Evolutionary conservation across 768 basidiomycete species (phyloP), one percentile per base, ranked within the genome.

Genomic region (Lentinula raphanica): DNA sequence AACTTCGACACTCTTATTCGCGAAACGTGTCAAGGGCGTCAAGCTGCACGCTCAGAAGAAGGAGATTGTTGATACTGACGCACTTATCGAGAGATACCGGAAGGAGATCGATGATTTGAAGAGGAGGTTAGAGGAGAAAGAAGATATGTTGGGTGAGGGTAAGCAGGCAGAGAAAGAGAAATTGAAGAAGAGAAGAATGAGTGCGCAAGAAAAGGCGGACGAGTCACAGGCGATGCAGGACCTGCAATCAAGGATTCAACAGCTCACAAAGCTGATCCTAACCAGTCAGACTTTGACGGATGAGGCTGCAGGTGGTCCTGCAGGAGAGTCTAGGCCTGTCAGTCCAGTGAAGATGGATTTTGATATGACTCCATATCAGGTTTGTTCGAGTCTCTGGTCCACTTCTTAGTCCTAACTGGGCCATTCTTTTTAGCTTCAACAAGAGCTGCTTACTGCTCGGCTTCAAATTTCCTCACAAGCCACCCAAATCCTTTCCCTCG

Each of bases 61-160:
- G 70, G 94, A 97, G 69, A 78, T 98, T 11, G 85, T 97, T 3
- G 93, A 97, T 64, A 94, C 92, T 0, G 92, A 94, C 60, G 95
- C 94, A 0, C 79, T 97, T 39, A 90, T 99, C 61, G 92, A 96
- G 74, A 82, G 93, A 51, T 98, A 98, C 69, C 84, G 92, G 63
- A 91, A 90, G 65, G 94, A 98, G 73, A 96, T 99, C 56, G 94
- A 95, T 49, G 88, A 90, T 40, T 83, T 99, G 54, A 90, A 87
- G 75, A 74, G 69, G 2, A 81, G 92, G 40, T 77, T 95, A 40
- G 72, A 78, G 13, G 89, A 90, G 61, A 76, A 84, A 38, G 88
- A 90, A 67, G 80, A 82, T 8, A 87, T 51, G 85, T 82, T 13
- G 78, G 51, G 19, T 25, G 32, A 35, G 19, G 49, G 40, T n/a